A percentile compares a stretch with the other conserved stretches of the same genome.
These are phyloP conservation scores for Fusarium zealandicum DNA, from an alignment of 2,329 filamentous ascomycete genomes.

Conservation along the genomic window DNA sequence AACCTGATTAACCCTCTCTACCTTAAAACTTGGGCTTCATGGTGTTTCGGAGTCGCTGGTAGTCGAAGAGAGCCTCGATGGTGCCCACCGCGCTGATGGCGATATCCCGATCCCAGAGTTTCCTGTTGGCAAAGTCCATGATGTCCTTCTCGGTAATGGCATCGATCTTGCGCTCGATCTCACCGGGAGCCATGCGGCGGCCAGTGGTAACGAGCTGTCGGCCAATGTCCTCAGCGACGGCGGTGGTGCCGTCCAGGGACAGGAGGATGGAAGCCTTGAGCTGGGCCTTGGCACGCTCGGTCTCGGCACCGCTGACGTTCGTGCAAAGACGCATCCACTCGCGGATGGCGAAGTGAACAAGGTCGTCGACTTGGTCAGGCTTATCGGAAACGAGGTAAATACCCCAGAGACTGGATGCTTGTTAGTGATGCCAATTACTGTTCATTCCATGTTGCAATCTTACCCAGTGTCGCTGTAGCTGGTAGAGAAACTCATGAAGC, in stretches of 20 bases:
- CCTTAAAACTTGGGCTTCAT: slow-evolving; percentile 80
- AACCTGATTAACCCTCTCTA: slow-evolving; percentile 40
- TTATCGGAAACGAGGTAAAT: slow-evolving; percentile 98
- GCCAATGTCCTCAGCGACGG: slow-evolving; percentile 97
- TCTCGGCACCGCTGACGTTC: slow-evolving; percentile 87
- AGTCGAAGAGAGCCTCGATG: slow-evolving; percentile 86
- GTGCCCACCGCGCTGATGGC: slow-evolving; percentile 91
- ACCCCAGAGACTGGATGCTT: slow-evolving; percentile 83
- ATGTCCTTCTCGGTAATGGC: slow-evolving; percentile 94
- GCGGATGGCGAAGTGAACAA: slow-evolving; percentile 96
- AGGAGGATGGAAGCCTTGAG: slow-evolving; percentile 98
- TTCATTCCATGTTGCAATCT: slow-evolving; percentile 45
- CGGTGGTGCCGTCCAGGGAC: slow-evolving; percentile 95
- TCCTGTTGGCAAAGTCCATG: slow-evolving; percentile 93
- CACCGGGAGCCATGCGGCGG: slow-evolving; percentile 85
- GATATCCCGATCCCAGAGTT: slow-evolving; percentile 97
- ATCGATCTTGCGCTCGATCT: slow-evolving; percentile 93
- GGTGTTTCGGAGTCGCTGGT: slow-evolving; percentile 80
- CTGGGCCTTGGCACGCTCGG: slow-evolving; percentile 98
- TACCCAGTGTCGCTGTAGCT: slow-evolving; percentile 99
- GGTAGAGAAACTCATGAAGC: slow-evolving; percentile 99
- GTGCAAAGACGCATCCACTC: slow-evolving; percentile 96
- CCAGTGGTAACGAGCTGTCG: slow-evolving; percentile 98
- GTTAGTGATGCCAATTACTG: slow-evolving; percentile 37
- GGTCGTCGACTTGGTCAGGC: slow-evolving; percentile 85